phyloP scores from a whole-genome alignment of 805 yeast species.

The Spathaspora hagerdaliae region DNA sequence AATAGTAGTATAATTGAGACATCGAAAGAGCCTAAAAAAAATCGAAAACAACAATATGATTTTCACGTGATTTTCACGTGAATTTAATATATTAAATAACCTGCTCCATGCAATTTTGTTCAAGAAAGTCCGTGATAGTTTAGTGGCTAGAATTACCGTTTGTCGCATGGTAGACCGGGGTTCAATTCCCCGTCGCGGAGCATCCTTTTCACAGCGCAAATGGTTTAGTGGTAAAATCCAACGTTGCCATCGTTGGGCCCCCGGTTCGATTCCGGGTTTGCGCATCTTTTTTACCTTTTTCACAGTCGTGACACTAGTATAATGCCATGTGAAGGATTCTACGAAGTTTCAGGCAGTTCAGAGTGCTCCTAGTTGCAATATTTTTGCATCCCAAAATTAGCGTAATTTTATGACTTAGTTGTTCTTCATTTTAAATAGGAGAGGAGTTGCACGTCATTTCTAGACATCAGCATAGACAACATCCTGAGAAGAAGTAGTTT shows the following conservation, averaged over 20 bases:
- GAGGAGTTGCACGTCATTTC: not conserved
- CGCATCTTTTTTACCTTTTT: constrained; percentile 14
- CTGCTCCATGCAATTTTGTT: not conserved
- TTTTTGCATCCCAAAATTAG: not conserved
- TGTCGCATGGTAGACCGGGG: constrained; percentile 21
- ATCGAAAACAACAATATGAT: no score
- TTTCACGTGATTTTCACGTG: not conserved
- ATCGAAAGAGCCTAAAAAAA: no score
- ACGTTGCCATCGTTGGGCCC: constrained; percentile 32
- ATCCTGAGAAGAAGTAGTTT: not conserved
- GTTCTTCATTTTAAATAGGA: not conserved
- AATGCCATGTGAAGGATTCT: no score
- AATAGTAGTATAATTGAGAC: no score
- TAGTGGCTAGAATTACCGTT: constrained; percentile 20
- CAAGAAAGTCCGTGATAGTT: constrained; percentile 14
- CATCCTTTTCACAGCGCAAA: constrained; percentile 9
- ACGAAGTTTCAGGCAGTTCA: not conserved
- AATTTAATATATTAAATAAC: no score
- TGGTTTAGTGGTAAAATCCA: constrained; percentile 30
- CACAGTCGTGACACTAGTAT: not conserved
- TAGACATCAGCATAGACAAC: not conserved
- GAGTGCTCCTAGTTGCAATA: not conserved
- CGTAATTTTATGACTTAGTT: not conserved
- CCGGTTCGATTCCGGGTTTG: constrained; percentile 32
- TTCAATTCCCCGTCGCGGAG: constrained; percentile 20